Evolutionary conservation across 495 filamentous ascomycete species (phyloP), one percentile per base, ranked within the genome.

Genomic region (Penicillium arizonense): DNA sequence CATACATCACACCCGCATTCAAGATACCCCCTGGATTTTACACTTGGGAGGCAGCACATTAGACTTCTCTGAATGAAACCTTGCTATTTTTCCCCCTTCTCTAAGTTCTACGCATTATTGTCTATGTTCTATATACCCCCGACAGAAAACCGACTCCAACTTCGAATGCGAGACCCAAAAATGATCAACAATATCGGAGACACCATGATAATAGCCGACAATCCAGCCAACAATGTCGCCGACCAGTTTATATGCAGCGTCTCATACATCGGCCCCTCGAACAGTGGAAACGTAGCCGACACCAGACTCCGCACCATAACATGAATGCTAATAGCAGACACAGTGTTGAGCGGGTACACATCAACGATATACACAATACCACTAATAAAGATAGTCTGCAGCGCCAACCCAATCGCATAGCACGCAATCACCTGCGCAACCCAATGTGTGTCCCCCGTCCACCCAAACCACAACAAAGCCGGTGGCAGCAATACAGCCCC

Each of bases 261-360:
- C 26, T 58, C 46, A 44, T 59, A 65, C 62, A 58, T 59, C 1
- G 57, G 64, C 1, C 53, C 53, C 23, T 63, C 60, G 16, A 59
- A 59, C 12, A 70, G 50, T 2, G 64, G 67, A 8, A 68, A 67
- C 0, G 53, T 62, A 1, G 67, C 84, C 0, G 76, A 81, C 46
- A 86, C 82, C 45, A 78, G 65, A 18, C 75, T 80, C 12, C 86
- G 64, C 45, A 88, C 48, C 51, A 87, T 81, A 1, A 84, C 85
- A 48, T 86, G 87, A 13, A 83, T 83, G 4, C 78, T 80, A 8
- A 86, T 73, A 1, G 84, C 82, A 0, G 79, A 75, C 47, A 76
- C 75, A 5, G 72, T 70, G 42, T 77, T 65, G 52, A 73, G 47
- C n/a, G 68, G 47, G 52, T 85, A 87, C 33, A 72, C 69, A 54